phyloP scores from a whole-genome alignment of 208 protist species.

The Acanthamoeba lenticulata region DNA sequence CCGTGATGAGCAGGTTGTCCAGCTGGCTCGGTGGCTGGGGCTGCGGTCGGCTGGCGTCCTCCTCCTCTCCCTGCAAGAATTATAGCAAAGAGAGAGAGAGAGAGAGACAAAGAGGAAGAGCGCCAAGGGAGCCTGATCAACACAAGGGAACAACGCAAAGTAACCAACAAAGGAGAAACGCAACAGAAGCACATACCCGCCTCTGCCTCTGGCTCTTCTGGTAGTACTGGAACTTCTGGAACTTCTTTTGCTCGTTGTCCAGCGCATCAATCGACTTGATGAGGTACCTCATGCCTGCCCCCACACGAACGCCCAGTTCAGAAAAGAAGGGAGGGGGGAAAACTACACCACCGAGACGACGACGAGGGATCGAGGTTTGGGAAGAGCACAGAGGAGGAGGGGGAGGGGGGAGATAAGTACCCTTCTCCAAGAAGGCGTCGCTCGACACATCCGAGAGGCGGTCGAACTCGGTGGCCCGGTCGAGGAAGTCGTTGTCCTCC shows the following conservation, averaged over 20 bases:
- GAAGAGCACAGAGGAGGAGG: background rate
- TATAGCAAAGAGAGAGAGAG: background rate
- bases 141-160: background rate
- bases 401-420: slow-evolving; percentile 31
- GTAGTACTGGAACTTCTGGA: slow-evolving; percentile 53
- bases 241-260: slow-evolving; percentile 72
- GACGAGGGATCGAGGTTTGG: background rate
- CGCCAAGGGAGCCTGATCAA: too few species aligned
- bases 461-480: slow-evolving; percentile 43
- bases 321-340: background rate
- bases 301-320: slow-evolving; percentile 66
- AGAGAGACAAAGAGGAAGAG: background rate
- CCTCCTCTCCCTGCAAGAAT: slow-evolving; percentile 47
- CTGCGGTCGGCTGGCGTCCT: background rate
- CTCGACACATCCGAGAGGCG: slow-evolving; percentile 76
- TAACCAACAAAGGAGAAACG: background rate
- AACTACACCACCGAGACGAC: background rate
- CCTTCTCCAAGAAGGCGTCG: slow-evolving; percentile 76
- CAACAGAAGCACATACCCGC: background rate
- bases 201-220: slow-evolving; percentile 60
- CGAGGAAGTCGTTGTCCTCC: slow-evolving; percentile 64
- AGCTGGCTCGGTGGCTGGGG: slow-evolving; percentile 75
- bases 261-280: slow-evolving; percentile 78
- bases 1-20: slow-evolving; percentile 81
- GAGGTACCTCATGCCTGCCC: slow-evolving; percentile 76